Evolutionary conservation across 495 filamentous ascomycete species (phyloP).

Genomic region (Podospora fimiseda): DNA sequence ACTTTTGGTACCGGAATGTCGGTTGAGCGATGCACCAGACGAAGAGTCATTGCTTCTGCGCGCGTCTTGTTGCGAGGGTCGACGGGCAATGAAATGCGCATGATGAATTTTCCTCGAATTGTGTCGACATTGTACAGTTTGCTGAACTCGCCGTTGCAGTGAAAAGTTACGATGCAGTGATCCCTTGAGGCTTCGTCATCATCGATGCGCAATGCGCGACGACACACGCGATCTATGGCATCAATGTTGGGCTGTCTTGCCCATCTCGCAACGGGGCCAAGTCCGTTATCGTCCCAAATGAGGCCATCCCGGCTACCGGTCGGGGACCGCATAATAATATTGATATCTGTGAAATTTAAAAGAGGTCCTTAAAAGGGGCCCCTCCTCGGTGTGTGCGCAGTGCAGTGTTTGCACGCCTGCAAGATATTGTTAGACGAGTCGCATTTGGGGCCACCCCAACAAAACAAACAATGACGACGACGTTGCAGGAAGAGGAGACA

Average conservation of each 20-base stretch:
- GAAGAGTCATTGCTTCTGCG: slow-evolving; percentile 52
- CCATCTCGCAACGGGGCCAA: slow-evolving; percentile 24
- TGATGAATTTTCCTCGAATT: slow-evolving; percentile 26
- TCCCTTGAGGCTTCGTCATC: neutral
- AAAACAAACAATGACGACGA: neutral
- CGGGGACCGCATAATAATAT: slow-evolving; percentile 16
- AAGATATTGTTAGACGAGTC: slow-evolving; percentile 1
- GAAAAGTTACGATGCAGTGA: slow-evolving; percentile 16
- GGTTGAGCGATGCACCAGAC: slow-evolving; percentile 40
- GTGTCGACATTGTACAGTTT: slow-evolving; percentile 34
- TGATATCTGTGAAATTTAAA: neutral
- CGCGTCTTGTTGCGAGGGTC: slow-evolving; percentile 45
- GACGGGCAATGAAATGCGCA: slow-evolving; percentile 51
- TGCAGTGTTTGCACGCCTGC: too few relatives aligned
- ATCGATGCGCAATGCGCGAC: slow-evolving; percentile 19
- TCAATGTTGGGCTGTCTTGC: slow-evolving; percentile 25
- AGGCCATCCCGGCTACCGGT: slow-evolving; percentile 18
- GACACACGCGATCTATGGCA: slow-evolving; percentile 21
- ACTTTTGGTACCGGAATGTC: slow-evolving; percentile 47
- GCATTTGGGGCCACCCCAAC: too few relatives aligned
- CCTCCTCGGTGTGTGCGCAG: too few relatives aligned
- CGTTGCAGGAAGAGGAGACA: too few relatives aligned
- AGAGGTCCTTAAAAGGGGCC: too few relatives aligned
- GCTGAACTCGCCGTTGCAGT: slow-evolving; percentile 27
- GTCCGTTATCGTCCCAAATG: slow-evolving; percentile 22